Conservation (phyloP, 2,329 filamentous ascomycete species). For the Aotearoamyces nothofagi region DNA sequence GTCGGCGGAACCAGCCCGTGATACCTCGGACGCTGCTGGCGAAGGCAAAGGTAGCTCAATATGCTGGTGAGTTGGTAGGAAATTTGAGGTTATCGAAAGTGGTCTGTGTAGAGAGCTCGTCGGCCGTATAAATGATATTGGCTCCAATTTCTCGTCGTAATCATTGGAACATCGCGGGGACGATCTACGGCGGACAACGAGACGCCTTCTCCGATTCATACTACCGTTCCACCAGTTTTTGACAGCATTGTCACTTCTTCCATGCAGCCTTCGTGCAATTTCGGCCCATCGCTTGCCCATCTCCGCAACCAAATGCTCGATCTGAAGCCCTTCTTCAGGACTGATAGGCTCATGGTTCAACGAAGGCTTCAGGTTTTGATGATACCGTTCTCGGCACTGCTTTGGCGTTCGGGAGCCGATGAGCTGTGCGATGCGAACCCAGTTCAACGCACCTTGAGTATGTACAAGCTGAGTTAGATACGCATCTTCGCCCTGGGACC, state of each 20-base stretch:
- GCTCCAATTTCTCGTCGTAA: constrained; percentile 17
- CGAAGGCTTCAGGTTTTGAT: constrained; percentile 76
- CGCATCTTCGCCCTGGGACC: constrained; percentile 65
- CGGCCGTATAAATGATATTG: constrained; percentile 18
- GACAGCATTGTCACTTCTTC: constrained; percentile 85
- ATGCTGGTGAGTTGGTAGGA: constrained; percentile 17
- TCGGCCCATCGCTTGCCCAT: constrained; percentile 88
- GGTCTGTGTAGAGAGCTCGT: constrained; percentile 3
- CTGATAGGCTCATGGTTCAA: constrained; percentile 63
- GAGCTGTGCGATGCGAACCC: constrained; percentile 70
- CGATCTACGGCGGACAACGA: constrained; percentile 16
- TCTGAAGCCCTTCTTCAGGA: constrained; percentile 52
- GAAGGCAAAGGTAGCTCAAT: constrained; percentile 46
- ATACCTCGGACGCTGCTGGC: constrained; percentile 47
- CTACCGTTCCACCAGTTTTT: constrained; percentile 98
- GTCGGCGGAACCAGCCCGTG: constrained; percentile 38
- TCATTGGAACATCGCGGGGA: constrained; percentile 8
- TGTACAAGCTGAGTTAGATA: constrained; percentile 56
- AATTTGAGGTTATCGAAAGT: constrained; percentile 10
- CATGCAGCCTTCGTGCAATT: constrained; percentile 67
- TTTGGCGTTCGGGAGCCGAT: constrained; percentile 74
- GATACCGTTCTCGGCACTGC: constrained; percentile 87
- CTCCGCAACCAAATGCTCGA: constrained; percentile 61
- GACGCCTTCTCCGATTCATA: constrained; percentile 56
- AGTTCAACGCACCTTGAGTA: constrained; percentile 65